phyloP scores from a whole-genome alignment of 352 stramenopile species.

The Pythium rhizo-oryzae region DNA sequence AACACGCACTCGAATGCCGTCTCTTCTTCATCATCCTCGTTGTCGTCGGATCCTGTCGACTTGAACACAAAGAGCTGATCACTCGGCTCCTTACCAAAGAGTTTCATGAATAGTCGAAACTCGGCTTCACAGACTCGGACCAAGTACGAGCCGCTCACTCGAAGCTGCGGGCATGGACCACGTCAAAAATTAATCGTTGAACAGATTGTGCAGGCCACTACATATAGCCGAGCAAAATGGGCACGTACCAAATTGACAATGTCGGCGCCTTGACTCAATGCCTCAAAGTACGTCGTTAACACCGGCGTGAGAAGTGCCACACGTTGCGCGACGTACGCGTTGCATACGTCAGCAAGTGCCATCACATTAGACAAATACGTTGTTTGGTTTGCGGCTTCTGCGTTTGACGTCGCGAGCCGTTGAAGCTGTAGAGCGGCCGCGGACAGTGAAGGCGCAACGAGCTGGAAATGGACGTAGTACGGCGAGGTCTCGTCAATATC shows the following conservation, averaged over 20 bases:
- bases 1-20: slow-evolving; percentile 73
- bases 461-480: slow-evolving; percentile 81
- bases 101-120: slow-evolving; percentile 67
- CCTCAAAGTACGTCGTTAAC: slow-evolving; percentile 51
- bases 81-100: slow-evolving; percentile 66
- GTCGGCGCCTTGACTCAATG: slow-evolving; percentile 56
- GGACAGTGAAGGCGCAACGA: slow-evolving; percentile 60
- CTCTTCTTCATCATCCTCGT: slow-evolving; percentile 45
- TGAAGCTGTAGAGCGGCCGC: slow-evolving; percentile 68
- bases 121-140: slow-evolving; percentile 77
- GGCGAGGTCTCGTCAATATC: slow-evolving; percentile 72
- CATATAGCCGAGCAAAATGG: not conserved
- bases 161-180: slow-evolving; percentile 42
- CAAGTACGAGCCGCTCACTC: slow-evolving; percentile 62
- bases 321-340: slow-evolving; percentile 60
- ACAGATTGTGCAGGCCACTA: not conserved
- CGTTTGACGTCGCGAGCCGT: slow-evolving; percentile 37
- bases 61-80: slow-evolving; percentile 59
- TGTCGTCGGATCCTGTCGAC: slow-evolving; percentile 29
- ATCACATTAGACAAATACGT: slow-evolving; percentile 46
- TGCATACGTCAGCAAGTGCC: slow-evolving; percentile 53
- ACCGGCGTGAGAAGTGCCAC: slow-evolving; percentile 60
- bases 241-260: slow-evolving; percentile 65
- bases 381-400: slow-evolving; percentile 28
- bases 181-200: not conserved